A percentile compares a stretch with the other conserved stretches of the same genome.
These are phyloP conservation scores for Boletus sp. DNA, from an alignment of 1,284 basidiomycete genomes.

Conservation along the genomic window DNA sequence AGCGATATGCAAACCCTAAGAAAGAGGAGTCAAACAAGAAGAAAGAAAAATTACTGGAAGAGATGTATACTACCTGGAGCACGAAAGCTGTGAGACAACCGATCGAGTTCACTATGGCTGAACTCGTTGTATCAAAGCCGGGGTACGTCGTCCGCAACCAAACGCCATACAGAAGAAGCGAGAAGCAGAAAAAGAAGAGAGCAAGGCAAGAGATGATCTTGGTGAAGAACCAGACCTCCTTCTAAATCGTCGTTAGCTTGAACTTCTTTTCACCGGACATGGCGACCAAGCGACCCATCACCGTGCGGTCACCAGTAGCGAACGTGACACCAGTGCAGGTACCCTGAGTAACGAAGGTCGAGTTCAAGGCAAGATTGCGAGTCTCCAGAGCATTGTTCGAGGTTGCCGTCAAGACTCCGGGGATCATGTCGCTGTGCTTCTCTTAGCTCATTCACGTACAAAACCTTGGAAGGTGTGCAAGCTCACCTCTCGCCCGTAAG, in stretches of 20 bases:
- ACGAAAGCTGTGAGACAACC: constrained; percentile 47
- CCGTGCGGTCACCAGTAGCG: constrained; percentile 53
- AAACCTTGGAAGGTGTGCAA: neutral
- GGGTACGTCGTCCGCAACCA: constrained; percentile 40
- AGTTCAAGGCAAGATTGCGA: constrained; percentile 55
- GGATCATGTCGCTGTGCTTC: constrained; percentile 43
- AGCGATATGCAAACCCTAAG: constrained; percentile 42
- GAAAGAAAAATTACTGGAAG: neutral
- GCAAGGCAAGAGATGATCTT: constrained; percentile 42
- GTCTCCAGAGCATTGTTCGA: constrained; percentile 57
- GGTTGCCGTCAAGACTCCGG: constrained; percentile 45
- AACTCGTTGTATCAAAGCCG: constrained; percentile 35
- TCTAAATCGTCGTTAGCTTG: constrained; percentile 47
- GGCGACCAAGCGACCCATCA: constrained; percentile 56
- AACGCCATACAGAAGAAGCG: constrained; percentile 41
- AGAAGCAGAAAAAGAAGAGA: constrained; percentile 38
- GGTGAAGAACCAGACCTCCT: constrained; percentile 47
- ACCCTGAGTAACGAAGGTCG: constrained; percentile 51
- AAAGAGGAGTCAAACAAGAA: neutral
- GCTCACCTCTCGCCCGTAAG: constrained; percentile 51
- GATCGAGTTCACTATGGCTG: constrained; percentile 44
- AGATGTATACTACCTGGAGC: constrained; percentile 37
- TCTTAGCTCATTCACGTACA: constrained; percentile 8
- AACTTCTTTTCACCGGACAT: constrained; percentile 48
- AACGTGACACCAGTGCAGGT: constrained; percentile 55